Percentiles rank a stretch among this genome's conserved stretches.
Evolutionary conservation across 768 basidiomycete genomes (phyloP).

Genomic region (Tylopilus intermedius): DNA sequence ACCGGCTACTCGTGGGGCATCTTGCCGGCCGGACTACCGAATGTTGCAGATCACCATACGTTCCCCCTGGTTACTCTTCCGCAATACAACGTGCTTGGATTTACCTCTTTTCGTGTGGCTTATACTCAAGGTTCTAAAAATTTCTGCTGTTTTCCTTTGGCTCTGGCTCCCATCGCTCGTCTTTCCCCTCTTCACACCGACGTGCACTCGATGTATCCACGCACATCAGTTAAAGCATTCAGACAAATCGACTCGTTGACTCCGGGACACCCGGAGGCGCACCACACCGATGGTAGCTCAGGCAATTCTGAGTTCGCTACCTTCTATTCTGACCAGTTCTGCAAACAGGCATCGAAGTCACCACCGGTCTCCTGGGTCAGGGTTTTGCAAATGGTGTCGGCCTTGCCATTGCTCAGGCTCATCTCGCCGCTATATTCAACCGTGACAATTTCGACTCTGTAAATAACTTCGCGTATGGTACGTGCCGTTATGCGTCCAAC

Average conservation of each 20-base stretch:
- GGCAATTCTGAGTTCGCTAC: background rate
- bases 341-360: conserved; percentile 70
- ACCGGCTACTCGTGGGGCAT: conserved; percentile 30
- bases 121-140: background rate
- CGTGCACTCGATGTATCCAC: conserved; percentile 29
- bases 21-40: conserved; percentile 27
- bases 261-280: conserved; percentile 86
- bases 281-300: conserved; percentile 56
- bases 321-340: conserved; percentile 5
- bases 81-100: background rate
- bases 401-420: conserved; percentile 88
- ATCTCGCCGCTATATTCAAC: conserved; percentile 87
- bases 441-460: conserved; percentile 76
- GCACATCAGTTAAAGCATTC: conserved; percentile 57
- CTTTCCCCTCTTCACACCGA: conserved; percentile 36
- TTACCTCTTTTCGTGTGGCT: conserved; percentile 17
- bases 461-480: conserved; percentile 87
- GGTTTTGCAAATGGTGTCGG: conserved; percentile 93
- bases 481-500: conserved; percentile 6
- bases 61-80: conserved; percentile 21
- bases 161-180: conserved; percentile 30
- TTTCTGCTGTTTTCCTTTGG: conserved; percentile 26
- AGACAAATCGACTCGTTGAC: conserved; percentile 87
- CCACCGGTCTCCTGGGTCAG: conserved; percentile 94
- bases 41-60: conserved; percentile 20